phyloP scores from a whole-genome alignment of 345 rosid genomes.

The Corchorus olitorius region DNA sequence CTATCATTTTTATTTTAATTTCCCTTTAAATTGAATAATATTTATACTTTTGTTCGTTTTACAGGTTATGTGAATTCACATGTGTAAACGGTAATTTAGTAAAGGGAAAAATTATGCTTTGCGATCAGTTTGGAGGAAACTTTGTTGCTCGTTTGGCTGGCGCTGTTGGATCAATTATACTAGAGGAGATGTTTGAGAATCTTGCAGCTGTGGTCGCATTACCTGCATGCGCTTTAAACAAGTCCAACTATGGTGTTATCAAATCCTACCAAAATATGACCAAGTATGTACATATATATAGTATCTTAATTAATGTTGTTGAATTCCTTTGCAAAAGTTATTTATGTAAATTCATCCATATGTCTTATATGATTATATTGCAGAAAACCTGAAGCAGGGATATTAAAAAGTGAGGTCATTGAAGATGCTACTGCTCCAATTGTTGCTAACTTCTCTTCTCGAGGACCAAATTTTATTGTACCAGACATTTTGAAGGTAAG shows the following conservation, averaged over 20 bases:
- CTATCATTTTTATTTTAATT: conserved; percentile 48
- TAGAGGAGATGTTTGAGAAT: neutral
- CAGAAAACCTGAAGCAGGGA: conserved; percentile 21
- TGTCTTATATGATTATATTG: neutral
- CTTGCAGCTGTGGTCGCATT: conserved; percentile 19
- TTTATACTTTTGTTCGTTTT: conserved; percentile 10
- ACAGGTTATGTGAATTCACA: neutral
- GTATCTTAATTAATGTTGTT: too few species aligned
- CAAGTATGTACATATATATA: conserved; percentile 24
- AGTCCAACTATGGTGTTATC: conserved; percentile 9
- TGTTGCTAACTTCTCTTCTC: conserved; percentile 19
- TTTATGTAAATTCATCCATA: neutral
- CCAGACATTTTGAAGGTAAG: conserved; percentile 3
- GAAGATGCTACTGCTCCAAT: conserved; percentile 17
- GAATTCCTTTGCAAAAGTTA: too few species aligned
- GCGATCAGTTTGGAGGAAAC: neutral
- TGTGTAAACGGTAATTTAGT: neutral
- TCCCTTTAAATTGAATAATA: conserved; percentile 32
- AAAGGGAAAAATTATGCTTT: neutral
- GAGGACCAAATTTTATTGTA: conserved; percentile 9
- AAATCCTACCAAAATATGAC: conserved; percentile 29
- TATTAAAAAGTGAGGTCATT: conserved; percentile 24
- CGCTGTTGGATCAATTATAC: conserved; percentile 37
- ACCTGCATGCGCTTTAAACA: conserved; percentile 21
- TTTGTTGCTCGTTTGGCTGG: conserved; percentile 25